These are phyloP conservation scores for Hemileia vastatrix DNA, from an alignment of 1,284 basidiomycete species.

Conservation along the genomic window DNA sequence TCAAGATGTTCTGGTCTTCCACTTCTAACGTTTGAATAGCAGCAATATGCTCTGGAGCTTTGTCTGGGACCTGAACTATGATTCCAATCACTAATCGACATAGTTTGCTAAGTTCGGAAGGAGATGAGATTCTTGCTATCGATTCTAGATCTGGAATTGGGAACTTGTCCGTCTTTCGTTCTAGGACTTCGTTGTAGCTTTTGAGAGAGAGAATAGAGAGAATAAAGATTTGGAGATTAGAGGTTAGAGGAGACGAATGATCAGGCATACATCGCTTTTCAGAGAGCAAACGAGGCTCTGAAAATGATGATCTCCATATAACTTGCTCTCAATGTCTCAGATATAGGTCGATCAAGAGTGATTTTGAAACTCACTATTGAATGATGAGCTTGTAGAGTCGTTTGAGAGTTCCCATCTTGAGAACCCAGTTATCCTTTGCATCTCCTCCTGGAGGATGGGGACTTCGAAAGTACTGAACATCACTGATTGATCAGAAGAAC, in stretches of 20 bases:
- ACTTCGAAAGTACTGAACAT: too few species aligned
- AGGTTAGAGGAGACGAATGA: conserved; percentile 69
- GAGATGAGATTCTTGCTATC: conserved; percentile 62
- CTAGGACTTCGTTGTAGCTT: conserved; percentile 29
- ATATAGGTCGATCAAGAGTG: background rate
- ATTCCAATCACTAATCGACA: conserved; percentile 82
- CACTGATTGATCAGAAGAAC: too few species aligned
- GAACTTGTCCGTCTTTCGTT: conserved; percentile 25
- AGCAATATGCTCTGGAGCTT: conserved; percentile 71
- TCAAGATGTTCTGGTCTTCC: conserved; percentile 63
- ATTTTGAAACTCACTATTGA: conserved; percentile 56
- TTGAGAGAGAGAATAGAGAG: background rate
- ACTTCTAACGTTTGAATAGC: conserved; percentile 70
- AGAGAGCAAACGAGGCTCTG: conserved; percentile 63
- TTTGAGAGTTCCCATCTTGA: conserved; percentile 70
- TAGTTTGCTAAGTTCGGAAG: conserved; percentile 59
- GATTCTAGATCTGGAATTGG: conserved; percentile 41
- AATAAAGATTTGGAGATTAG: conserved; percentile 52
- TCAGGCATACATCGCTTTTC: too few species aligned
- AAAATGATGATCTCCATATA: background rate
- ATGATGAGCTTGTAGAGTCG: conserved; percentile 75
- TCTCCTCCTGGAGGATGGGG: too few species aligned
- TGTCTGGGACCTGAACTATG: conserved; percentile 62
- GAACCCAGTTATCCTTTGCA: conserved; percentile 81
- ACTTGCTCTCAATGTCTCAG: too few species aligned